phyloP scores from a whole-genome alignment of 306 rosid species.

The Lotus japonicus region DNA sequence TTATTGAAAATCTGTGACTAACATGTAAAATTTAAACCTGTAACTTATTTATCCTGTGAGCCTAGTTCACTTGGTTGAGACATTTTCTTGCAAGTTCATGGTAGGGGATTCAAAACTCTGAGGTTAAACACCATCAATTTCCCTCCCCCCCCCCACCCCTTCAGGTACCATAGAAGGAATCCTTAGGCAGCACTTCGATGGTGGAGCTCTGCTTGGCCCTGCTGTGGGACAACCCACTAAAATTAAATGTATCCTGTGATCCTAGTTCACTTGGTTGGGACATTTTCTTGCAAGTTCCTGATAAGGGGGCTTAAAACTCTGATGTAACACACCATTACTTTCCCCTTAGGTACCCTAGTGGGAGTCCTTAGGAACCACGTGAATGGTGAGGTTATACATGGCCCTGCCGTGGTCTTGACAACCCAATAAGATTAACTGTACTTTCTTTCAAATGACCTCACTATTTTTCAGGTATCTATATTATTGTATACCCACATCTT shows the following conservation, averaged over 20 bases:
- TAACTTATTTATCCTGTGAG: background rate
- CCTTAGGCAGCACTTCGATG: background rate
- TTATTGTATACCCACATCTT: background rate
- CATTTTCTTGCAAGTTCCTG: background rate
- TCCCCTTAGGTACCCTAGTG: background rate
- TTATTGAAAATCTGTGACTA: background rate
- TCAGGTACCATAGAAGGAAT: background rate
- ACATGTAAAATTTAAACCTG: background rate
- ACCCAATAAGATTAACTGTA: background rate
- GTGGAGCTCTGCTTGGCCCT: background rate
- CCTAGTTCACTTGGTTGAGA: background rate
- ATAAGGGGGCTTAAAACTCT: background rate
- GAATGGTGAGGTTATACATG: background rate
- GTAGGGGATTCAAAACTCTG: background rate
- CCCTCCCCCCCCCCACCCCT: background rate
- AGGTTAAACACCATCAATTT: background rate
- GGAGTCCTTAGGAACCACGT: background rate
- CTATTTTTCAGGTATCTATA: background rate
- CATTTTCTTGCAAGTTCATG: background rate
- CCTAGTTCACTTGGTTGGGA: background rate
- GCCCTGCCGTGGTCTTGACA: background rate
- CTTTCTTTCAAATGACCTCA: constrained; percentile 4
- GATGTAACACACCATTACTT: background rate
- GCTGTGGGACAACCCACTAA: no score
- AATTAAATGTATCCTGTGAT: background rate